Evolutionary conservation across 129 eudicot species (phyloP).

Genomic region (Cynara cardunculus): DNA sequence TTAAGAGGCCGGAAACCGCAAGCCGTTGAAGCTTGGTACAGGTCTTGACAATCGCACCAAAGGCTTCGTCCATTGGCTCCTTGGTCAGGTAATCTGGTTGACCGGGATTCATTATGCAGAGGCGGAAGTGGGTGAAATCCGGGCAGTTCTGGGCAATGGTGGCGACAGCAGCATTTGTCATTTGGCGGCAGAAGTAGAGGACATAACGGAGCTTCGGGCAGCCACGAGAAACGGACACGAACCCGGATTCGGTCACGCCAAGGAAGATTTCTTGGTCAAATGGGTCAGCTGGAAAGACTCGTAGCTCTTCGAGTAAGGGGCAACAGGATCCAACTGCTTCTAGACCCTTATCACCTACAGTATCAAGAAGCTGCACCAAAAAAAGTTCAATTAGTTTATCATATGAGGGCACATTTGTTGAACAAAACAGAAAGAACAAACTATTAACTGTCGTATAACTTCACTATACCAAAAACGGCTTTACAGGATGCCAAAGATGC

Average conservation of each 20-base stretch:
- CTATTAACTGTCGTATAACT: not conserved
- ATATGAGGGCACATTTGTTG: not conserved
- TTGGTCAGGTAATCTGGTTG: slow-evolving; percentile 61
- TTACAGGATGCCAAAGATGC: not conserved
- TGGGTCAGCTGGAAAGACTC: slow-evolving; percentile 84
- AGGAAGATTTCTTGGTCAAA: slow-evolving; percentile 39
- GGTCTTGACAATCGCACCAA: slow-evolving; percentile 68
- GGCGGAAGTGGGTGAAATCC: slow-evolving; percentile 71
- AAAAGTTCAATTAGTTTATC: not conserved
- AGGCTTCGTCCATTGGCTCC: slow-evolving; percentile 85
- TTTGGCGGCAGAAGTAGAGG: slow-evolving; percentile 80
- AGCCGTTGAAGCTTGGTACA: slow-evolving; percentile 68
- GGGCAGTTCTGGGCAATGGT: slow-evolving; percentile 73
- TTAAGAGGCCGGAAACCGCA: slow-evolving; percentile 66
- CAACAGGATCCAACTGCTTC: slow-evolving; percentile 77
- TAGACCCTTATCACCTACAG: slow-evolving; percentile 70
- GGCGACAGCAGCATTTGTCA: slow-evolving; percentile 84
- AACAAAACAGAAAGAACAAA: not conserved
- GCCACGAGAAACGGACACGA: slow-evolving; percentile 68
- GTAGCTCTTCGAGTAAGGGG: slow-evolving; percentile 73
- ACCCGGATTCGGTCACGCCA: slow-evolving; percentile 73
- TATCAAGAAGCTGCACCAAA: slow-evolving; percentile 56
- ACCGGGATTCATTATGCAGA: slow-evolving; percentile 74
- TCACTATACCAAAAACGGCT: not conserved
- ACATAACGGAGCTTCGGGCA: slow-evolving; percentile 71